Evolutionary conservation across 768 basidiomycete genomes (phyloP), one percentile per base, ranked within the genome.

Genomic region (Suillus bovinus): DNA sequence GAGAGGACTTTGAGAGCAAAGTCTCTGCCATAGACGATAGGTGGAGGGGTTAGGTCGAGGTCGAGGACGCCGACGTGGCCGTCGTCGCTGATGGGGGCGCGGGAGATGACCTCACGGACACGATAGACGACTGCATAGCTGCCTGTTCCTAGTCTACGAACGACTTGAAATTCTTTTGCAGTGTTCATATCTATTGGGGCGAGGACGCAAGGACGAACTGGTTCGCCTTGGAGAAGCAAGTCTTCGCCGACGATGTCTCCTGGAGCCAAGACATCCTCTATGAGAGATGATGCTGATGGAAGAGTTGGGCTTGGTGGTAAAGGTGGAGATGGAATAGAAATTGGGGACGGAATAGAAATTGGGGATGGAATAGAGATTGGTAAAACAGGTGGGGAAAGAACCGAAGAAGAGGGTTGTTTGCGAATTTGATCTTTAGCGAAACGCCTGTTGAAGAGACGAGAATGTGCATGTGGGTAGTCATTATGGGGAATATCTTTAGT

Each of bases 1-100:
- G 93, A 94, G 66, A 99, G 81, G 76, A 93, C 91, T 82, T 99
- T 99, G 78, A 99, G 85, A n/a, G 97, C 97, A 75, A 88, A 93
- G 72, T 94, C 86, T 61, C 89, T 83, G 27, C 91, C 92, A 66
- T 93, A 91, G 16, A 79, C 75, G 24, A 79, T 78, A 61, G 75
- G 73, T 46, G 60, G 68, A 55, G 80, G 65, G 49, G 63, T 56
- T 57, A 73, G 79, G 65, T 84, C 85, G 11, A 85, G 66, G 61
- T 87, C 86, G 72, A 87, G 83, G 31, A 75, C 65, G 66, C 84
- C 85, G 59, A 86, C 78, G 60, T 80, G 82, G 57, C 82, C 81
- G 71, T 84, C 82, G 67, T 88, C 85, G 17, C 55, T 56, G 39
- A 56, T 17, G 10, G 55, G 55, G 24, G 2, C 8, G 58, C 78